Percentiles rank a stretch among this genome's conserved stretches.
These are phyloP conservation scores for Irpex sp. DNA, from an alignment of 1,284 basidiomycete genomes.

Conservation along the genomic window DNA sequence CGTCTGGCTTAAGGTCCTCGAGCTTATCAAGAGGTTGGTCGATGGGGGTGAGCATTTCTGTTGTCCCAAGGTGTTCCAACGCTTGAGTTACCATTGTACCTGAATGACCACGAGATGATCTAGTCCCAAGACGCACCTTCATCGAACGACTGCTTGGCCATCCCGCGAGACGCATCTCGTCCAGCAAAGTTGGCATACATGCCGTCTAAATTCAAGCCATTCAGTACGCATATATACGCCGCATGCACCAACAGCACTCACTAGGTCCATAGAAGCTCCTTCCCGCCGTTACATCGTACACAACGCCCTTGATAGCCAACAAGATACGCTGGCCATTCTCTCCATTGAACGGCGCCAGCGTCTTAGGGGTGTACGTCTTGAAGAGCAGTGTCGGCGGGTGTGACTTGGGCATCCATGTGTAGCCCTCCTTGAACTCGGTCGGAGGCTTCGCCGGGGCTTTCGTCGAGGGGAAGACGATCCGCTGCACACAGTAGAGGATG, in stretches of 20 bases:
- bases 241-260: slow-evolving; percentile 28
- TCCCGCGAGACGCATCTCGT: slow-evolving; percentile 88
- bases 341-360: slow-evolving; percentile 69
- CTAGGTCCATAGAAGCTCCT: slow-evolving; percentile 91
- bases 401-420: slow-evolving; percentile 82
- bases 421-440: slow-evolving; percentile 70
- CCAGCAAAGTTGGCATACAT: slow-evolving; percentile 98
- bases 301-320: slow-evolving; percentile 82
- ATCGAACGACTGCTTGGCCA: slow-evolving; percentile 97
- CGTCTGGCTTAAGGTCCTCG: slow-evolving; percentile 70
- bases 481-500: slow-evolving; percentile 74
- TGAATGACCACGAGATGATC: neutral
- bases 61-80: neutral
- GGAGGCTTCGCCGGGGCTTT: slow-evolving; percentile 48
- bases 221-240: neutral
- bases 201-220: slow-evolving; percentile 54
- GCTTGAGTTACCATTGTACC: slow-evolving; percentile 1
- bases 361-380: slow-evolving; percentile 74
- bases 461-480: slow-evolving; percentile 66
- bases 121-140: slow-evolving; percentile 48
- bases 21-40: slow-evolving; percentile 87
- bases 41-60: slow-evolving; percentile 87
- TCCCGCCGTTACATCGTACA: slow-evolving; percentile 90
- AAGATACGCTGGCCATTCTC: slow-evolving; percentile 70
- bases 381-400: slow-evolving; percentile 78